phyloP scores from a whole-genome alignment of 1,284 basidiomycete genomes.

The Omphalotus olearius region DNA sequence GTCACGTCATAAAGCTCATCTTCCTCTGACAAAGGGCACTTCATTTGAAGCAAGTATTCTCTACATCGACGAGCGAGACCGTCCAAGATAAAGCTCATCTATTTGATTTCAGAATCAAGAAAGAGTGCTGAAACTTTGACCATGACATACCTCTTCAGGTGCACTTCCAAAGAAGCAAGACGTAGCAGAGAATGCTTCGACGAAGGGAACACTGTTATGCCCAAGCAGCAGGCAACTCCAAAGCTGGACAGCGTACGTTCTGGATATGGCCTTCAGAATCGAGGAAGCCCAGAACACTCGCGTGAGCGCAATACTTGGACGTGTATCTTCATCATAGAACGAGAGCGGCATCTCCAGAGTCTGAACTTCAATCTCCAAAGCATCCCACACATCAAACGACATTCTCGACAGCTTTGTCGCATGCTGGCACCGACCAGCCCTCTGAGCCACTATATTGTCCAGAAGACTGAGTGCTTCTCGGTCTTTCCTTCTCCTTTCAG shows the following conservation, averaged over 20 bases:
- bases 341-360: neutral
- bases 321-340: too few relatives aligned
- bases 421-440: constrained; percentile 30
- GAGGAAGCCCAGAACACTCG: constrained; percentile 51
- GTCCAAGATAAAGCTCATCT: constrained; percentile 37
- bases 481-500: constrained; percentile 40
- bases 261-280: constrained; percentile 40
- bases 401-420: constrained; percentile 33
- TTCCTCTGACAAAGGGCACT: constrained; percentile 20
- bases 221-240: constrained; percentile 32
- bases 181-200: constrained; percentile 44
- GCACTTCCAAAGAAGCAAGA: constrained; percentile 53
- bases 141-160: constrained; percentile 32
- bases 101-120: neutral
- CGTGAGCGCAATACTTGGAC: constrained; percentile 29
- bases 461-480: constrained; percentile 35
- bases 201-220: constrained; percentile 32
- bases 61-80: constrained; percentile 38
- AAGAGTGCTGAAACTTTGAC: neutral
- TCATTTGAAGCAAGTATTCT: constrained; percentile 26
- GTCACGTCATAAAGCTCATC: constrained; percentile 25
- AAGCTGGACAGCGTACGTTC: constrained; percentile 35
- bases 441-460: constrained; percentile 32
- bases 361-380: constrained; percentile 34
- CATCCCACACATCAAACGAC: constrained; percentile 53